Evolutionary conservation across 345 rosid species (phyloP), one percentile per base, ranked within the genome.

Genomic region (Kernera saxatilis): DNA sequence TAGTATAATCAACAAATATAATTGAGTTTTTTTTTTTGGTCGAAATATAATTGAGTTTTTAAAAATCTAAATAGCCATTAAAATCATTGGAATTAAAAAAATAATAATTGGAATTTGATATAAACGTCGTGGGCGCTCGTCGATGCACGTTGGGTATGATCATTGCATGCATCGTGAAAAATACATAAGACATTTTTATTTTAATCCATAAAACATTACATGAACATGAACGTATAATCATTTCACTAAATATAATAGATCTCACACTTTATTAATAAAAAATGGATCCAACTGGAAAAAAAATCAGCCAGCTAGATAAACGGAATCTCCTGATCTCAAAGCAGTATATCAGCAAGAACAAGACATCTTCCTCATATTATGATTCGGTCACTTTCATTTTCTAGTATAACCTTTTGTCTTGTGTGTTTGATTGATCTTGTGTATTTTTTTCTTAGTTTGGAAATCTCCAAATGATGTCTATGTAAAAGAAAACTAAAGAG

Each of bases 131-230:
- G 72, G 67, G 36, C 12, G 67, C 53, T 73, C 52, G 77, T 56
- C 33, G 26, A 73, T 29, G 77, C 77, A 65, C 77, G 77, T 73
- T 73, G 29, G 51, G 9, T 65, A 7, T 65, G 66, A 65, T 55
- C 43, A 73, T 65, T 66, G 40, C 77, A 73, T 65, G 77, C 72
- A 73, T 65, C 66, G 52, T 64, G 71, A 73, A 36, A 25, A 19
- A 3, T 17, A 5, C 32, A 0, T 13, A 49, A n/a, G 17, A 22
- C 17, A 22, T 32, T 14, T 13, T 40, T 14, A 3, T 13, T 32
- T 3, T 27, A 62, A 13, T 2, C 45, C n/a, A 21, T 8, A 7
- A 71, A 72, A 45, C 48, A 64, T 64, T 43, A 51, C 13, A 51
- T 52, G 22, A 62, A 32, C 64, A 30, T 39, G 53, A 59, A 52